Base-by-base conservation (phyloP, 2,329 filamentous ascomycete genomes). In the Neopestalotiopsis rosae region DNA sequence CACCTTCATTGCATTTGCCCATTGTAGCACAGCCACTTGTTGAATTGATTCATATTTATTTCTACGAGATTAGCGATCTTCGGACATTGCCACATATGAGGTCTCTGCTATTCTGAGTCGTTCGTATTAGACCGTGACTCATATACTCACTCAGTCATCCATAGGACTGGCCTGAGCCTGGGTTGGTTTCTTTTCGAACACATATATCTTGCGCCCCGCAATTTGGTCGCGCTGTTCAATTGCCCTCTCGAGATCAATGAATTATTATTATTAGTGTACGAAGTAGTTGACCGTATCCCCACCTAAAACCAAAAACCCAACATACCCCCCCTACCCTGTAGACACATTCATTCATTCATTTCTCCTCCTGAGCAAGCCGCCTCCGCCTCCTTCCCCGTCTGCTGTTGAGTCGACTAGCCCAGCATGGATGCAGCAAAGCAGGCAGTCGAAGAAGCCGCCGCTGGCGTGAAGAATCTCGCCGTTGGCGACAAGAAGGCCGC, bases 381-480 rank as follows among this genome's bases (percentile, higher is more conserved):
- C 17, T 14, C 30, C 14, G 52, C 49, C 34, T 10, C 6, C 34
- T 38, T 28, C 24, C 24, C 1, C 24, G 24, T 28, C 24, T 10
- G 34, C 34, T 38, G 34, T 38, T 30, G 42, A 24, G 34, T n/a
- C 49, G 30, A 42, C 56, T n/a, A 7, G 42, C 56, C 58, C 63
- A 67, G 42, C 73, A 86, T 86, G 84, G 84, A 86, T 71, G 78
- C 81, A 72, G 80, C 83, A 67, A 83, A 85, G 66, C 74, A 84
- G 69, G 81, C 81, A 66, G 80, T 86, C 66, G 80, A 82, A 68
- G 77, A 82, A 71, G 82, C 85, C 70, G 82, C 81, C 66, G 84
- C 87, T 64, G 83, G 85, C 67, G 83, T 88, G 68, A 88, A 88
- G 77, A 85, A 87, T 61, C 80, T 87, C 58, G 79, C 83, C 49